A percentile compares a stretch with the other conserved stretches of the same genome.
phyloP scores from a whole-genome alignment of 257 asterid genomes.

The Paraleonurus japonicus region DNA sequence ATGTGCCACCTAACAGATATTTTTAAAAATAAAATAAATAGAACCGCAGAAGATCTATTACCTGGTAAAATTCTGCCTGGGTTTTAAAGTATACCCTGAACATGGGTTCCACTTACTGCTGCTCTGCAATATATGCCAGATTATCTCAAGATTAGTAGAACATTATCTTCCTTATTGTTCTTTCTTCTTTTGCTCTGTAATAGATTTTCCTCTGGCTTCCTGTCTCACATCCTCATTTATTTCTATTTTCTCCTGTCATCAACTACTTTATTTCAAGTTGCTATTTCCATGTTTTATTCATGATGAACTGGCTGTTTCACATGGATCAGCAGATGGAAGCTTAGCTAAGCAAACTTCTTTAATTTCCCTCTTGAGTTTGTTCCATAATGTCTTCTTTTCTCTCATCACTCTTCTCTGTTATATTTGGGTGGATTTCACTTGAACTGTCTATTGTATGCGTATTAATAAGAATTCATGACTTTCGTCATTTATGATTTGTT shows the following conservation, averaged over 20 bases:
- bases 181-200: too few relatives aligned
- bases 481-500: background rate
- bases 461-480: background rate
- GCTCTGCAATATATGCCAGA: background rate
- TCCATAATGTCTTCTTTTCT: background rate
- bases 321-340: background rate
- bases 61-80: slow-evolving; percentile 12
- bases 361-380: background rate
- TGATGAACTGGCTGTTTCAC: background rate
- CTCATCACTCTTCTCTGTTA: background rate
- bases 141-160: background rate
- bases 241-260: background rate
- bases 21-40: too few relatives aligned
- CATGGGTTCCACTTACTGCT: slow-evolving; percentile 1
- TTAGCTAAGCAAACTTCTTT: background rate
- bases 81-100: slow-evolving; percentile 10
- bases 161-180: too few relatives aligned
- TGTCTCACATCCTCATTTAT: background rate
- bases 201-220: background rate
- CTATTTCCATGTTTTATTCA: background rate
- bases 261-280: background rate
- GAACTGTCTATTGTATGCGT: background rate
- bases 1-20: slow-evolving; percentile 6
- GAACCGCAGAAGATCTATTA: slow-evolving; percentile 9
- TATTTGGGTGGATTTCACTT: background rate